Base-by-base conservation (phyloP, 1,139 yeast species). In the Pichia sp. region DNA sequence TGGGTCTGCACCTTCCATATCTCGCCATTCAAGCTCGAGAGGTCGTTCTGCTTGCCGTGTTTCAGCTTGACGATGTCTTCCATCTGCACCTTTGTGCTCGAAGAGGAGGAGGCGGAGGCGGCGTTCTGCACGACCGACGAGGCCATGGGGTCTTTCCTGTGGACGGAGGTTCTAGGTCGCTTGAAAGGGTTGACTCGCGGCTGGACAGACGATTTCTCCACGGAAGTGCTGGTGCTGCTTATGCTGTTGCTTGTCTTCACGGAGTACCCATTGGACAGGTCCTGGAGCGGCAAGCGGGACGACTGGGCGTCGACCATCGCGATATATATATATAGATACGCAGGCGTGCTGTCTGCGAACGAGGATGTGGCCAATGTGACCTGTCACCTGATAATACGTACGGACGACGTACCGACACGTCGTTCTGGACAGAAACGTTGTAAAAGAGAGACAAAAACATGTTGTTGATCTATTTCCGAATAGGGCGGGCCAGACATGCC, bases 1-100 rank as follows among this genome's bases (percentile, higher is more conserved):
- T 61, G 59, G 6, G 64, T 60, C 49, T 64, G 59, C 14, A 58
- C 48, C 14, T 55, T 55, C 64, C 65, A 64, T 1, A 62, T 56
- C 49, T 61, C 61, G 12, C 55, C 55, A 48, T 58, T 56, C 20
- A 55, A 34, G 7, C 44, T 50, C 33, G 44, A 36, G 24, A 50
- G 16, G 30, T 50, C 51, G 6, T 41, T 49, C 20, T 50, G 48
- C 34, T 53, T 55, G n/a, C 48, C 55, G 4, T 55, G 48, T 20
- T 52, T 55, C 3, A 50, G 27, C 36, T 52, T 46, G 9, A 41
- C 20, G 2, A 55, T 29, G 16, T 46, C 51, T 43, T 49, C 41
- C 38, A 48, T 41, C 47, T 53, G 48, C 4, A 46, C 16, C 27
- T 51, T 48, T 2, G 52, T 36, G 30, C 36, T 40, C 6, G 49